phyloP scores from a whole-genome alignment of 2,329 filamentous ascomycete species.

The Arthrinium puccinioides region DNA sequence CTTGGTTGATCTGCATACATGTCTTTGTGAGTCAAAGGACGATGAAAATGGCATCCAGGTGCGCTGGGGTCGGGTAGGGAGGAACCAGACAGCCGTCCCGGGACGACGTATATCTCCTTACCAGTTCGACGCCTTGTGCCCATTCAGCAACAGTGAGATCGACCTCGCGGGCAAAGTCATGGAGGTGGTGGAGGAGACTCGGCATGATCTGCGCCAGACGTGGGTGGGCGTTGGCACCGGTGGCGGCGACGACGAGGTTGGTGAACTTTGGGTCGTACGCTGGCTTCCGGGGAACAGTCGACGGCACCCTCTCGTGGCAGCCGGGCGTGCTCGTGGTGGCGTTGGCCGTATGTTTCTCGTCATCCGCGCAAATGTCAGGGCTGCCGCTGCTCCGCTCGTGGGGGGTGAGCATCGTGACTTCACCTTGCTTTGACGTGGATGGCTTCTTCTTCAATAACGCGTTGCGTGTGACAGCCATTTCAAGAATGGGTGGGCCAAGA shows the following conservation, averaged over 20 bases:
- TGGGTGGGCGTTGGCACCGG: slow-evolving; percentile 63
- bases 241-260: slow-evolving; percentile 62
- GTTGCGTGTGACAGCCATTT: too few species aligned
- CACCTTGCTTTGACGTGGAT: too few species aligned
- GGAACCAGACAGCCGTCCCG: too few species aligned
- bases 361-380: too few species aligned
- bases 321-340: too few species aligned
- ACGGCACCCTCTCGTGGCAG: background rate
- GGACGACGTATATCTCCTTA: slow-evolving; percentile 17
- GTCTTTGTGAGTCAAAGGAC: background rate
- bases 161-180: slow-evolving; percentile 75
- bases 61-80: too few species aligned
- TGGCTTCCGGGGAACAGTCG: background rate
- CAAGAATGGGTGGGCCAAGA: too few species aligned
- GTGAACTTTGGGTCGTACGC: slow-evolving; percentile 49
- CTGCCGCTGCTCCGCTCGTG: too few species aligned
- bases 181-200: slow-evolving; percentile 64
- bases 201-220: slow-evolving; percentile 62
- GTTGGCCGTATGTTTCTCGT: too few species aligned
- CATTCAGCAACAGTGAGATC: slow-evolving; percentile 76
- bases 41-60: too few species aligned
- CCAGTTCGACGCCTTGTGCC: slow-evolving; percentile 59
- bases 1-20: slow-evolving; percentile 50
- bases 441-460: too few species aligned
- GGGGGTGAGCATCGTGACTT: too few species aligned